A percentile compares a stretch with the other conserved stretches of the same genome.
phyloP scores from a whole-genome alignment of 2,329 filamentous ascomycete genomes.

The Aspergillus terreus region DNA sequence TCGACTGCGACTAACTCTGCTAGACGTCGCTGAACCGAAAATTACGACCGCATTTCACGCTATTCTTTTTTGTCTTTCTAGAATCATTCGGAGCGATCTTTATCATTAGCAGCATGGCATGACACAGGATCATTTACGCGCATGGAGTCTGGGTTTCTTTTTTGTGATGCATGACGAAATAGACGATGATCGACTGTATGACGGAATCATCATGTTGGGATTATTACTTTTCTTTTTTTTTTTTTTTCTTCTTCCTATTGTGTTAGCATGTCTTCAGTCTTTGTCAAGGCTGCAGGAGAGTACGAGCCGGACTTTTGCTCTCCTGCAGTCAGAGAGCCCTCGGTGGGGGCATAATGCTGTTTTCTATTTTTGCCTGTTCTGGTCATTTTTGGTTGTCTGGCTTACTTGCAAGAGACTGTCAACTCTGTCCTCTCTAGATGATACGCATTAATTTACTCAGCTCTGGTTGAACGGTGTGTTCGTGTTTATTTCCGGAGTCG shows the following conservation, averaged over 20 bases:
- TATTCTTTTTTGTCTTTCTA: background rate
- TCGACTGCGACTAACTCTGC: background rate
- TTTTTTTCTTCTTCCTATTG: background rate
- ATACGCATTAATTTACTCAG: no score
- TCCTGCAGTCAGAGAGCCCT: no score
- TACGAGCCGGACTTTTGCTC: no score
- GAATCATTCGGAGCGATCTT: background rate
- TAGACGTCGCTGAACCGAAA: slow-evolving; percentile 1
- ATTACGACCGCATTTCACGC: background rate
- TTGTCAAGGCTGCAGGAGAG: background rate
- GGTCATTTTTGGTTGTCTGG: no score
- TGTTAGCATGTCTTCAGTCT: background rate
- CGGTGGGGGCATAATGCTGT: no score
- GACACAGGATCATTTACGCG: background rate
- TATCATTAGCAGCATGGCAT: background rate
- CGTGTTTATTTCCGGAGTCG: no score
- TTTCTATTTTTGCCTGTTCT: no score
- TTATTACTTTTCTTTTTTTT: background rate
- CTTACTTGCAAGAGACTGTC: no score
- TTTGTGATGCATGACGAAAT: background rate
- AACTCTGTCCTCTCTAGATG: no score
- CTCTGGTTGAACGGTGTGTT: no score
- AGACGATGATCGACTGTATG: background rate
- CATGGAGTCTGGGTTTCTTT: background rate
- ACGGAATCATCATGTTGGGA: background rate